Percentiles rank a stretch among this genome's conserved stretches.
Conservation (phyloP, 192 early-diverging fungal genomes). For the Funneliformis mosseae region DNA sequence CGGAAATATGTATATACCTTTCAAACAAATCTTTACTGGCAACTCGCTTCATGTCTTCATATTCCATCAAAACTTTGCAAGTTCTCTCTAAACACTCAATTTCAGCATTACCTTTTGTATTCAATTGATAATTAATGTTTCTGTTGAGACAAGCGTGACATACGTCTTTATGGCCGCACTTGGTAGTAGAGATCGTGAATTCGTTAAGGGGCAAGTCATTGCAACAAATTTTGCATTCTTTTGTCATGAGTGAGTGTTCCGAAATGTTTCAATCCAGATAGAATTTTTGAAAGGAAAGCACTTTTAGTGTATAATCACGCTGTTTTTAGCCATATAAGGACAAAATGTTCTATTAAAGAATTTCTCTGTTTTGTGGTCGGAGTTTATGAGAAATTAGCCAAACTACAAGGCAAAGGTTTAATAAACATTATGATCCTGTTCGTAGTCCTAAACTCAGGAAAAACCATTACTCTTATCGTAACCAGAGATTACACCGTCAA, state of each 20-base stretch:
- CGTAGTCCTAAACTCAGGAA: conserved; percentile 74
- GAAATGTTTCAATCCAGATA: not conserved
- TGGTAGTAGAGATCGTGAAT: not conserved
- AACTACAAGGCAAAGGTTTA: no score
- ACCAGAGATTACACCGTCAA: conserved; percentile 73
- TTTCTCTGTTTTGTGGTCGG: not conserved
- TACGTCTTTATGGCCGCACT: not conserved
- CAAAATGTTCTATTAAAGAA: not conserved
- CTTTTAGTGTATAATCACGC: not conserved
- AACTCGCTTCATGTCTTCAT: conserved; percentile 8
- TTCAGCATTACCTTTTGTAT: not conserved
- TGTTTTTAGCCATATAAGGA: not conserved
- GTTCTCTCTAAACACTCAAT: not conserved
- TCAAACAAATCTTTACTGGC: not conserved
- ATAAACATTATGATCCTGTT: no score
- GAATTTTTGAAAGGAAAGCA: not conserved
- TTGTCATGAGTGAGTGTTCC: not conserved
- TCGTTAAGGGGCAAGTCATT: not conserved
- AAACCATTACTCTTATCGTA: conserved; percentile 89
- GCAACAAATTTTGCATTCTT: not conserved
- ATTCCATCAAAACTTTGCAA: not conserved
- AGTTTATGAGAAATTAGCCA: not conserved
- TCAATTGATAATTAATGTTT: not conserved
- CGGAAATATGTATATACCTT: not conserved
- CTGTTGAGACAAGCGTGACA: not conserved